Base-by-base conservation (phyloP, 73 alveolate genomes). In the Paramecium biaurelia region DNA sequence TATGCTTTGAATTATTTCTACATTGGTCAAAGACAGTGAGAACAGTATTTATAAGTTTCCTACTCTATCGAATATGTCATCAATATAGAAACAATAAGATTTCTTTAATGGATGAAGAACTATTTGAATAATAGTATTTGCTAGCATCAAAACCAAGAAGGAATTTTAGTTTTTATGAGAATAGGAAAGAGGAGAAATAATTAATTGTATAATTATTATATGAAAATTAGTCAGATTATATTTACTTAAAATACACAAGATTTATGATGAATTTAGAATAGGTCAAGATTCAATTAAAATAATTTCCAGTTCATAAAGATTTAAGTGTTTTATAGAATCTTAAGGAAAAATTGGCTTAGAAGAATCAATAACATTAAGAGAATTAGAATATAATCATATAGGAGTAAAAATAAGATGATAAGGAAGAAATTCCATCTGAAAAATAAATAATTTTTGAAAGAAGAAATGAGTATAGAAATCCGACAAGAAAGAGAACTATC, bases 1-100 rank as follows among this genome's bases (percentile, higher is more conserved):
- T 24, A 9, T n/a, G 63, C 10, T 43, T 20, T 43, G 30, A 38
- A 15, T 79, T 79, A 45, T 79, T 79, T 45, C 72, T 79, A 14
- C 90, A 79, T 79, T 79, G 90, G 90, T 79, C 90, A n/a, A 43
- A 79, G 30, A 43, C 49, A 4, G 76, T 79, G 15, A 79, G 90
- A 18, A 79, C 70, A 43, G 90, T 79, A 0, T 43, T 79, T 79
- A 23, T 30, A 28, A 43, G 76, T 41, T 79, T 79, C n/a, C 24
- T 79, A 2, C 28, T 79, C 0, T 79, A 79, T 47, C 70, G 76
- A 3, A 30, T 23, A 10, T 79, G 56, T 21, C 90, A 79, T 43
- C 28, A 41, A 21, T 45, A 43, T 47, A 79, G 74, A 23, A 79
- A 79, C 18, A 26, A 41, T 20, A 79, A 79, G 47, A 47, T 79